A percentile compares a stretch with the other conserved stretches of the same genome.
Evolutionary conservation across 768 basidiomycete species (phyloP).

Genomic region (Lepiota brunneoincarnata): DNA sequence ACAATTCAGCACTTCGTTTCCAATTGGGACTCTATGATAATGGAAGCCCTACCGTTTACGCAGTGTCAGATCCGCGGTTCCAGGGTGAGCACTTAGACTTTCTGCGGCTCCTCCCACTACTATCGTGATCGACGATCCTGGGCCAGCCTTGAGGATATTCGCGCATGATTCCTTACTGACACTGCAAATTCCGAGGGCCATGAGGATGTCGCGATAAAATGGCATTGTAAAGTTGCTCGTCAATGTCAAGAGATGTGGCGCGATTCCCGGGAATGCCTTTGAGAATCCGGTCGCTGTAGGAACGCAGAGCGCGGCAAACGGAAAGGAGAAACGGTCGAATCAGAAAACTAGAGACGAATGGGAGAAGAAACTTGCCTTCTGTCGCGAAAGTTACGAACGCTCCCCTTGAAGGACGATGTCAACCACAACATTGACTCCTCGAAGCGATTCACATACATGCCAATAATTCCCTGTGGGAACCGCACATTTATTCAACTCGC

Average conservation of each 20-base stretch:
- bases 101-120: slow-evolving; percentile 97
- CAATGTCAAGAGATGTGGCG: slow-evolving; percentile 89
- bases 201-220: slow-evolving; percentile 88
- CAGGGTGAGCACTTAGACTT: slow-evolving; percentile 89
- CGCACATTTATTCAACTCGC: slow-evolving; percentile 6
- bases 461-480: slow-evolving; percentile 78
- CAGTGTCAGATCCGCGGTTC: slow-evolving; percentile 90
- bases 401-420: slow-evolving; percentile 54
- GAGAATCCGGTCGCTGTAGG: slow-evolving; percentile 87
- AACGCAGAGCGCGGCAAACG: neutral
- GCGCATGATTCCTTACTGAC: slow-evolving; percentile 90
- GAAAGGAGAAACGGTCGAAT: slow-evolving; percentile 6
- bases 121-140: slow-evolving; percentile 79
- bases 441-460: slow-evolving; percentile 63
- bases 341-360: neutral
- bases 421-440: neutral
- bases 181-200: slow-evolving; percentile 86
- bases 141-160: slow-evolving; percentile 72
- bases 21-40: neutral
- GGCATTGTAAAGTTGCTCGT: slow-evolving; percentile 89
- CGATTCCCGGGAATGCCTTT: slow-evolving; percentile 83
- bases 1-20: neutral
- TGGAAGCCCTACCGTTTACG: slow-evolving; percentile 51
- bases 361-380: slow-evolving; percentile 56
- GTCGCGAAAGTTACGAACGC: slow-evolving; percentile 95